Conservation (phyloP, 2,329 filamentous ascomycete species). For the Neopestalotiopsis rosae region DNA sequence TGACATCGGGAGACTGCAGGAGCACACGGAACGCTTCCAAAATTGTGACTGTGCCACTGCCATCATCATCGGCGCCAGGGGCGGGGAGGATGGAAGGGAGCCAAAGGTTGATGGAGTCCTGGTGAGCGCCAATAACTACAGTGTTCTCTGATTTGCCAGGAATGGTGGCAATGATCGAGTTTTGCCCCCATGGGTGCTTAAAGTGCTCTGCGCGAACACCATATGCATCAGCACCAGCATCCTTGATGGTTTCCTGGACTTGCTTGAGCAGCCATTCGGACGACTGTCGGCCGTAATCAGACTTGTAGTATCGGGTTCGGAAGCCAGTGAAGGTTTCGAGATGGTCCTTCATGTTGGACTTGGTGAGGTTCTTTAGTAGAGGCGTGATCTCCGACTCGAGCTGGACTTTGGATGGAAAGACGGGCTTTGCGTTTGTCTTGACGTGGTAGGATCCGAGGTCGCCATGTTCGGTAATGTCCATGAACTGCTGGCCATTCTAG, state of each 20-base stretch:
- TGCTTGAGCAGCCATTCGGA: slow-evolving; percentile 84
- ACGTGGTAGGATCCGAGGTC: slow-evolving; percentile 61
- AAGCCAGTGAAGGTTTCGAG: slow-evolving; percentile 80
- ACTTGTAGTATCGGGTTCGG: slow-evolving; percentile 84
- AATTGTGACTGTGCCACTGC: slow-evolving; percentile 91
- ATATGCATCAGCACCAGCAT: slow-evolving; percentile 70
- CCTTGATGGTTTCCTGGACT: slow-evolving; percentile 73
- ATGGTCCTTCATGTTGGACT: slow-evolving; percentile 77
- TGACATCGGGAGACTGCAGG: slow-evolving; percentile 72
- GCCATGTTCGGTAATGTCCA: slow-evolving; percentile 85
- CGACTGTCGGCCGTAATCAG: slow-evolving; percentile 78
- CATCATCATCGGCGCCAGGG: slow-evolving; percentile 95
- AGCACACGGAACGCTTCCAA: slow-evolving; percentile 87
- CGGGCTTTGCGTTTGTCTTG: slow-evolving; percentile 45
- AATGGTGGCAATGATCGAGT: slow-evolving; percentile 89
- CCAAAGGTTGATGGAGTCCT: slow-evolving; percentile 95
- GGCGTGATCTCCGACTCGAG: slow-evolving; percentile 71
- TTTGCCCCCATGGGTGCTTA: slow-evolving; percentile 84
- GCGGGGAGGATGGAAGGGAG: slow-evolving; percentile 83
- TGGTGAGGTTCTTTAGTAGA: slow-evolving; percentile 72
- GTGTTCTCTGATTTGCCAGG: slow-evolving; percentile 86
- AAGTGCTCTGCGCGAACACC: slow-evolving; percentile 77
- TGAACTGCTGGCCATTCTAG: slow-evolving; percentile 85
- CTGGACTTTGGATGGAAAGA: slow-evolving; percentile 71
- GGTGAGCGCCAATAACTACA: slow-evolving; percentile 87